phyloP scores from a whole-genome alignment of 768 basidiomycete species.

The Amanita rubescens region DNA sequence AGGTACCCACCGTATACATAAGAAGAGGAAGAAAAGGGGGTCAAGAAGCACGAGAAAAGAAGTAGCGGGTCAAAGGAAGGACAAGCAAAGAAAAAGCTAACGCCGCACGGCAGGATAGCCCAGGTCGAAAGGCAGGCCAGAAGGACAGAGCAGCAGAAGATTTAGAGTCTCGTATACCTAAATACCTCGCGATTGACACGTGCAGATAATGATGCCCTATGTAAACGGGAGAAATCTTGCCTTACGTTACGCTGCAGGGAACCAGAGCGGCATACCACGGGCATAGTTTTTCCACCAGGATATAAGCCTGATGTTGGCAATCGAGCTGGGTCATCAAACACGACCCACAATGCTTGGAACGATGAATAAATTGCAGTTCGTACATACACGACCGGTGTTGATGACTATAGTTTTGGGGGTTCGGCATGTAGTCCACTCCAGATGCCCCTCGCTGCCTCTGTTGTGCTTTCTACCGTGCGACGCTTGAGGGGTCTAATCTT shows the following conservation, averaged over 20 bases:
- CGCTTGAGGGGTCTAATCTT: constrained; percentile 80
- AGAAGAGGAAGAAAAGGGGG: neutral
- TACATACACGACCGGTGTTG: constrained; percentile 10
- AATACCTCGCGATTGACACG: constrained; percentile 40
- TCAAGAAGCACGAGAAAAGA: constrained; percentile 10
- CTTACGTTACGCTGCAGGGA: constrained; percentile 22
- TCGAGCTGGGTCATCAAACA: constrained; percentile 1
- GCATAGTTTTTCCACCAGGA: neutral
- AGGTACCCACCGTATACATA: neutral
- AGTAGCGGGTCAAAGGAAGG: constrained; percentile 9
- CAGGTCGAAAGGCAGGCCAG: constrained; percentile 12
- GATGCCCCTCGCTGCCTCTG: constrained; percentile 78
- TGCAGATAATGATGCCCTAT: constrained; percentile 30
- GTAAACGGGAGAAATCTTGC: constrained; percentile 22
- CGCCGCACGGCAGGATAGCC: constrained; percentile 8
- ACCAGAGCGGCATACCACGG: neutral
- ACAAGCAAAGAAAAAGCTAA: constrained; percentile 14
- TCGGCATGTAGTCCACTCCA: constrained; percentile 87
- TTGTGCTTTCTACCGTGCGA: constrained; percentile 67
- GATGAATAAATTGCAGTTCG: constrained; percentile 2
- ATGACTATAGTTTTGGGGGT: constrained; percentile 39
- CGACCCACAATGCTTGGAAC: neutral
- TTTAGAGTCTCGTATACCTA: constrained; percentile 19
- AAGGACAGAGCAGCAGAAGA: constrained; percentile 7
- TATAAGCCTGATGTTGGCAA: neutral